Base-by-base conservation (phyloP, 73 alveolate genomes). In the Paramecium tetraurelia region DNA sequence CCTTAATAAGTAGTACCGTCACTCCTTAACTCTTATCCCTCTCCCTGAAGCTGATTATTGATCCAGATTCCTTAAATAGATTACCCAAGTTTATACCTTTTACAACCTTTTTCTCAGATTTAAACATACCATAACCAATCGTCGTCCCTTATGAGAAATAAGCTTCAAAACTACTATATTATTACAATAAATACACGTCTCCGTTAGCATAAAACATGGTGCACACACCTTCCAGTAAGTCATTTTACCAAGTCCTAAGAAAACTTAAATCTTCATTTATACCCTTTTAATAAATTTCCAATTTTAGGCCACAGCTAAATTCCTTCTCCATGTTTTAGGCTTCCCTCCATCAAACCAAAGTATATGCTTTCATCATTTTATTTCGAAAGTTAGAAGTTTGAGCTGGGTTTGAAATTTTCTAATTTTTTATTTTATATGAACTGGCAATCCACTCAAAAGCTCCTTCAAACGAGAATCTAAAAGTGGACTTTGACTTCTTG, bases 241-340 rank as follows among this genome's bases (percentile, higher is more conserved):
- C 90, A 43, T 80, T 41, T 41, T 24, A n/a, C 90, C 90, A 80
- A 80, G 44, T 22, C 44, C 90, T 80, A 43, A 43, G 57, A 40
- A 80, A 40, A 80, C 33, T 18, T 44, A n/a, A 80, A 24, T 80
- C 44, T 44, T 38, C 18, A 44, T 20, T 11, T 38, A 11, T 80
- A 80, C 90, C 90, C 90, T 80, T 80, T 24, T 18, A 80, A 18
- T 18, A 80, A 35, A 27, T 80, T 80, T 22, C 90, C 90, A 10
- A 43, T 21, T 41, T 44, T 80, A 43, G 46, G 41, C 90, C 90
- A 80, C 16, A 80, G 48, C 43, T 80, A 22, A 46, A 44, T 14
- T 21, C 90, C 90, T 41, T 8, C 7, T 29, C 90, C 90, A 40
- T 80, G 33, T 46, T 80, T 80, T 11, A 44, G 20, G 10, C 57